Conservation (phyloP, 495 filamentous ascomycete genomes). For the Penicillium riverlandense region DNA sequence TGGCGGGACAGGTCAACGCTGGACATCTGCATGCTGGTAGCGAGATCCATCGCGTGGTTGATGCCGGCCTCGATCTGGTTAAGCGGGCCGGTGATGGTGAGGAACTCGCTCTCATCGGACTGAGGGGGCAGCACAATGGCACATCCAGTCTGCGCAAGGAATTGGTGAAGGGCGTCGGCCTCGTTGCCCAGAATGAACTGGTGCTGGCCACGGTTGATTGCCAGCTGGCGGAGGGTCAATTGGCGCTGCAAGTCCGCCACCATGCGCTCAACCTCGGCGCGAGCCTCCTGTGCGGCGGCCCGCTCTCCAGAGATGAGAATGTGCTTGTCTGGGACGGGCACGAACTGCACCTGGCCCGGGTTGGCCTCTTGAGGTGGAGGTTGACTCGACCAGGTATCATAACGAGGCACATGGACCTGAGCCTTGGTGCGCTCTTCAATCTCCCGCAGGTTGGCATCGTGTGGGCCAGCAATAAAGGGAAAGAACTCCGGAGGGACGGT, state of each 20-base stretch:
- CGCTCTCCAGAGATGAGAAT: conserved; percentile 88
- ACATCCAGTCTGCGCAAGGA: conserved; percentile 87
- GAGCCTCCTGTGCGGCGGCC: conserved; percentile 68
- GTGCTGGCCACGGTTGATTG: conserved; percentile 71
- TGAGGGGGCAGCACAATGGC: conserved; percentile 68
- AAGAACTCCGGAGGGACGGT: conserved; percentile 87
- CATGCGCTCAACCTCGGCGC: conserved; percentile 68
- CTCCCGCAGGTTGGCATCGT: conserved; percentile 57
- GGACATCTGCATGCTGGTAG: conserved; percentile 70
- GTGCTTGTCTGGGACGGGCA: conserved; percentile 55
- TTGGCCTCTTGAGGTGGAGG: conserved; percentile 60
- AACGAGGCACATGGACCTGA: conserved; percentile 71
- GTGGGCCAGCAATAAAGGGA: conserved; percentile 85
- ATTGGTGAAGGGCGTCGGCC: conserved; percentile 70
- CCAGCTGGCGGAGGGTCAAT: conserved; percentile 63
- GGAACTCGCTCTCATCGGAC: conserved; percentile 66
- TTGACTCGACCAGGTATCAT: conserved; percentile 64
- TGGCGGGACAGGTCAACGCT: conserved; percentile 71
- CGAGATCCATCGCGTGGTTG: conserved; percentile 74
- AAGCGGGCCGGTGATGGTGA: conserved; percentile 75
- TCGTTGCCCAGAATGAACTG: conserved; percentile 85
- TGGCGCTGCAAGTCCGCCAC: conserved; percentile 63
- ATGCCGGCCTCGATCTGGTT: conserved; percentile 64
- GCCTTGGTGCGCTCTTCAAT: conserved; percentile 67
- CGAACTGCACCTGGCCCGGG: conserved; percentile 61